Conservation (phyloP, 768 basidiomycete species). For the Hygrophoropsis aurantiaca region DNA sequence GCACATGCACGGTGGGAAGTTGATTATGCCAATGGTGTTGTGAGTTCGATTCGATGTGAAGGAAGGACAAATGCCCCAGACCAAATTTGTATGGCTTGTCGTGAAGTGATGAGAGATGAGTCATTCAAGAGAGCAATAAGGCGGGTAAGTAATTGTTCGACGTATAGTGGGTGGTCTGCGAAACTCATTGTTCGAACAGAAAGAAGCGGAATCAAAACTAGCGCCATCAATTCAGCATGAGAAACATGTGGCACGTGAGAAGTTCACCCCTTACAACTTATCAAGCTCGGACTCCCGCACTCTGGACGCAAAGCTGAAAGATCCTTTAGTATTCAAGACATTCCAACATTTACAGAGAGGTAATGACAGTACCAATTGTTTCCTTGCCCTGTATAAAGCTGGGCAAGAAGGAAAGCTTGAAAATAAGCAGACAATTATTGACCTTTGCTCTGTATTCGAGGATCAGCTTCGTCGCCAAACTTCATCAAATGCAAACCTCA, state of each 20-base stretch:
- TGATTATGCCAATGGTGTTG: neutral
- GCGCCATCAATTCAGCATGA: neutral
- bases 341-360: conserved; percentile 7
- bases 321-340: conserved; percentile 11
- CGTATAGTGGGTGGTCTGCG: too few relatives aligned
- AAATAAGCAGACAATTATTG: conserved; percentile 10
- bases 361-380: conserved; percentile 9
- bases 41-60: conserved; percentile 6
- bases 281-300: conserved; percentile 9
- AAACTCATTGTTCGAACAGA: too few relatives aligned
- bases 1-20: conserved; percentile 7
- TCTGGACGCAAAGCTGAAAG: conserved; percentile 9
- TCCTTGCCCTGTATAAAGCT: conserved; percentile 13
- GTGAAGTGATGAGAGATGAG: neutral
- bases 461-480: conserved; percentile 7
- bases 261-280: neutral
- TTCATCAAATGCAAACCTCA: conserved; percentile 4
- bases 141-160: neutral
- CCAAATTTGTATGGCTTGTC: conserved; percentile 4
- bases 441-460: conserved; percentile 11
- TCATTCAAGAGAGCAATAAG: neutral
- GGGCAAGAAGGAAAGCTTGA: conserved; percentile 11
- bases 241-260: neutral
- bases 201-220: neutral
- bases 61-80: conserved; percentile 3